A percentile compares a stretch with the other conserved stretches of the same genome.
Conservation (phyloP, 2,329 filamentous ascomycete genomes). For the Coniella lustricola region DNA sequence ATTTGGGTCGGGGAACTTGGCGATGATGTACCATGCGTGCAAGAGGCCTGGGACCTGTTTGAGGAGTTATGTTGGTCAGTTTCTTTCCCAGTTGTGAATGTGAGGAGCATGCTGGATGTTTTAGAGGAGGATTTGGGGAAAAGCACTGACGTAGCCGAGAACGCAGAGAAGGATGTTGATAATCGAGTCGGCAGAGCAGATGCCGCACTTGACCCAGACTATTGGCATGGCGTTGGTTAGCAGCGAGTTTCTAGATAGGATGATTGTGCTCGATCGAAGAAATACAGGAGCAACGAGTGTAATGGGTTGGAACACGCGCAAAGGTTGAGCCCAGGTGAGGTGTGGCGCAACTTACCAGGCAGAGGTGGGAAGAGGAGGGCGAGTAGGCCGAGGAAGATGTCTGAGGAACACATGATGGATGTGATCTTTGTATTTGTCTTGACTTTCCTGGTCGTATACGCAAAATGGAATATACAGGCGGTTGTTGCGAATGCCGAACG, state of each 20-base stretch:
- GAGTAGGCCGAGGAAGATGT: constrained; percentile 57
- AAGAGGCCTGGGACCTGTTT: constrained; percentile 71
- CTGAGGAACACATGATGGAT: constrained; percentile 49
- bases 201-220: constrained; percentile 95
- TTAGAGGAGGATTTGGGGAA: neutral
- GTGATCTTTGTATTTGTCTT: too few species aligned
- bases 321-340: neutral
- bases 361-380: constrained; percentile 61
- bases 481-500: neutral
- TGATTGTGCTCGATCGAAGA: too few species aligned
- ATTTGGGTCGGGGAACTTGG: constrained; percentile 71
- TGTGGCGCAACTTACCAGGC: constrained; percentile 42
- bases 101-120: constrained; percentile 30
- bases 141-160: constrained; percentile 55
- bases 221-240: neutral
- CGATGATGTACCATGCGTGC: constrained; percentile 97
- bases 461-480: too few species aligned
- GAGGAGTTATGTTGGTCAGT: neutral
- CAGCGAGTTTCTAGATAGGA: too few species aligned
- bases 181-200: constrained; percentile 86
- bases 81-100: constrained; percentile 10
- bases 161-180: constrained; percentile 91
- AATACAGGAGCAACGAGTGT: neutral
- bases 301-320: neutral
- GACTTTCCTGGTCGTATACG: too few species aligned